Evolutionary conservation across 192 early-diverging fungal species (phyloP), one percentile per base, ranked within the genome.

Genomic region (Neocallimastix lanati): DNA sequence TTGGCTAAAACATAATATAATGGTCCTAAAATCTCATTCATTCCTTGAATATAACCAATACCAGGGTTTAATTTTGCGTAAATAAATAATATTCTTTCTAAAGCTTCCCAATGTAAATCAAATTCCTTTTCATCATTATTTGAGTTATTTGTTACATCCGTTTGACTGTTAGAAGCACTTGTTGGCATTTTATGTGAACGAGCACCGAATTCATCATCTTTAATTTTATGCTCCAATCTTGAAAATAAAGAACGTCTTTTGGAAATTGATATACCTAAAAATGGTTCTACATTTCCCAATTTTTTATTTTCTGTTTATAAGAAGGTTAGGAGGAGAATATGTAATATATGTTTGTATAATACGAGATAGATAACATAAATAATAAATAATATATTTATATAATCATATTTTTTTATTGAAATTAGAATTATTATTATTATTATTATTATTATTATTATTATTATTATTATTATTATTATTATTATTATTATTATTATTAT

Each of bases 11-110:
- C 89, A 77, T 93, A 94, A 82, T 94, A 95, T 28, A 94, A 85
- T 1, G 94, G 93, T 2, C 89, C 93, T 28, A 94, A 83, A 67
- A 94, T 84, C 81, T 94, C 92, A 82, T 94, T 94, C 93, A 95
- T 94, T 33, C 93, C 94, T 82, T 95, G 94, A n/a, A 93, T 91
- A 81, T 95, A 95, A 3, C 92, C 91, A 16, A 92, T 87, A 28
- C 94, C 94, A 9, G 89, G 91, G 81, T 94, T 94, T 76, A 94
- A 84, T 78, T 92, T 91, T 7, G 92, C 90, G 82, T 92, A 93
- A 33, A 94, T 91, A 78, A 91, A 94, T 80, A 95, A 81, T 21
- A 95, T 88, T 5, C 94, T 84, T 81, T 92, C 91, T 79, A 94
- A 90, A 0, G 89, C 92, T 80, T 94, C 92, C 87, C 89, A 94